Conservation (phyloP, 495 filamentous ascomycete genomes). For the Trichodelitschia bisporula region DNA sequence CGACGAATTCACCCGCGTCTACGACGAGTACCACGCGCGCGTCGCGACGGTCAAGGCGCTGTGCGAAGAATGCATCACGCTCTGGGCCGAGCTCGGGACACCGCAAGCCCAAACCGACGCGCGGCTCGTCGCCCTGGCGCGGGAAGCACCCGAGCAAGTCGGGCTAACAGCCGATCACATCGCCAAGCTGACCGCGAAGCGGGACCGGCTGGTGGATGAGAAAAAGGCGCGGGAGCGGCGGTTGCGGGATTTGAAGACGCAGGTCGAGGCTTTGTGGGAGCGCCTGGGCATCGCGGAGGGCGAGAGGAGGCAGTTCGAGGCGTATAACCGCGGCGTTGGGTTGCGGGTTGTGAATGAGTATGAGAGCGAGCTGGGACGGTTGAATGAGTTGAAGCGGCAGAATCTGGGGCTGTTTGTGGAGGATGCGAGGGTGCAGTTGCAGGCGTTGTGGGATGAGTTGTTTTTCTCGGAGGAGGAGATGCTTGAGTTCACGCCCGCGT, state of each 20-base stretch:
- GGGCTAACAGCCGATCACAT: slow-evolving; percentile 77
- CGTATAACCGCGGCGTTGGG: slow-evolving; percentile 50
- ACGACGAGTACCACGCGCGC: slow-evolving; percentile 78
- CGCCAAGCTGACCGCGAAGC: slow-evolving; percentile 37
- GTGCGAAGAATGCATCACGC: slow-evolving; percentile 64
- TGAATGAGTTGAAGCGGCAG: slow-evolving; percentile 83
- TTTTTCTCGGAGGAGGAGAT: slow-evolving; percentile 96
- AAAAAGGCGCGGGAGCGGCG: slow-evolving; percentile 67
- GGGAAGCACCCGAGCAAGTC: slow-evolving; percentile 75
- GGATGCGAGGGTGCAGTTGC: slow-evolving; percentile 67
- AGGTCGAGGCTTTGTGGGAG: slow-evolving; percentile 71
- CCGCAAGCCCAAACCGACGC: slow-evolving; percentile 81
- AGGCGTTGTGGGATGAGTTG: slow-evolving; percentile 81
- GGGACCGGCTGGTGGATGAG: slow-evolving; percentile 78
- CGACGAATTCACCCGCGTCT: slow-evolving; percentile 73
- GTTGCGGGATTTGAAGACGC: slow-evolving; percentile 45
- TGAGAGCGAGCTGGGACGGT: slow-evolving; percentile 60
- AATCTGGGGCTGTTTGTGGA: slow-evolving; percentile 91
- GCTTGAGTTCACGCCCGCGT: slow-evolving; percentile 87
- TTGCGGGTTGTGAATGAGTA: slow-evolving; percentile 79
- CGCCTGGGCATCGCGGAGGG: slow-evolving; percentile 58
- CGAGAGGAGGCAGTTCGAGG: slow-evolving; percentile 62
- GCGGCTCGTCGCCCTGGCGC: slow-evolving; percentile 65
- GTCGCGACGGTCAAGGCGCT: slow-evolving; percentile 46
- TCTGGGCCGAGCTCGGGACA: slow-evolving; percentile 88